Evolutionary conservation across 2,329 filamentous ascomycete species (phyloP).

Genomic region (Alternaria atra): DNA sequence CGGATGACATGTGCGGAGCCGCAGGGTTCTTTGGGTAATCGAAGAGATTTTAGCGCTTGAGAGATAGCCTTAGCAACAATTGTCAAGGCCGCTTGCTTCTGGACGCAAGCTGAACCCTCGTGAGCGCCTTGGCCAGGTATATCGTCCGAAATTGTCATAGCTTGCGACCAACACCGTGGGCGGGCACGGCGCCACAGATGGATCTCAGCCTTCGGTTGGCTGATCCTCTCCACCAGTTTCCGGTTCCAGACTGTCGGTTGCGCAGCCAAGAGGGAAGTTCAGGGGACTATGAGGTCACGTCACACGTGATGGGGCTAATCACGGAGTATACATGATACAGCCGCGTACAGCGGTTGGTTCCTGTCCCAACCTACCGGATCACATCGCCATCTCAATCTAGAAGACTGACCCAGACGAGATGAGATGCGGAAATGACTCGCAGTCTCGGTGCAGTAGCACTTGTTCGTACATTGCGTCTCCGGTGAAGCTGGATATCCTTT

Average conservation of each 20-base stretch:
- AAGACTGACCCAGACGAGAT: conserved; percentile 18
- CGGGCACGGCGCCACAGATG: conserved; percentile 31
- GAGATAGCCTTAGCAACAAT: background rate
- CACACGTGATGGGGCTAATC: conserved; percentile 27
- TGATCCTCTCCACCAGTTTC: conserved; percentile 35
- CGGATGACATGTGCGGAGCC: background rate
- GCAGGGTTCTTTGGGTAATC: background rate
- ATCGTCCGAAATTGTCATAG: conserved; percentile 32
- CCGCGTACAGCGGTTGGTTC: conserved; percentile 24
- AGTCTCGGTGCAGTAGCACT: conserved; percentile 4
- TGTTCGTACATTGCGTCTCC: background rate
- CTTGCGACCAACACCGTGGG: conserved; percentile 40
- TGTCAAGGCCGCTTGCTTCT: background rate
- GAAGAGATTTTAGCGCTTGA: background rate
- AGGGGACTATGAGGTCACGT: conserved; percentile 26
- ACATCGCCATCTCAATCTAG: conserved; percentile 22
- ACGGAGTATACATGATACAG: conserved; percentile 16
- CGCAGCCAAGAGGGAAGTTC: conserved; percentile 20
- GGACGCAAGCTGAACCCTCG: conserved; percentile 7
- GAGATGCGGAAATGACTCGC: conserved; percentile 18
- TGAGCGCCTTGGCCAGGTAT: conserved; percentile 20
- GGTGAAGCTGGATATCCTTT: background rate
- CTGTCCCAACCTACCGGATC: conserved; percentile 25
- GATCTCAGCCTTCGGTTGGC: conserved; percentile 40
- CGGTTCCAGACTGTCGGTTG: conserved; percentile 45